Evolutionary conservation across 2,329 filamentous ascomycete species (phyloP), one percentile per base, ranked within the genome.

Genomic region (Botrytis paeoniae): DNA sequence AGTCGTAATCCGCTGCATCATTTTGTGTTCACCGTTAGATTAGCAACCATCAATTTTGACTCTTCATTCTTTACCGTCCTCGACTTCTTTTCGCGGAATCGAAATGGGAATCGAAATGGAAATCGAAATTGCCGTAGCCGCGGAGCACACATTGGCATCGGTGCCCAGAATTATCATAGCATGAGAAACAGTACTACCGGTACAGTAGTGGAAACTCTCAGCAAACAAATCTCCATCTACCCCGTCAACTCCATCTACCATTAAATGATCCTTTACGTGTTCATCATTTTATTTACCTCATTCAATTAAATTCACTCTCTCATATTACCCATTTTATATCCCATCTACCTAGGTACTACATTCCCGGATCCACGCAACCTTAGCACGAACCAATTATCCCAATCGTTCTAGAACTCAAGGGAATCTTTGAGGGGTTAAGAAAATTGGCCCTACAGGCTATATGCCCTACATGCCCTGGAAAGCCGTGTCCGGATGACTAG

Each of bases 341-440:
- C 20, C 57, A 59, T 12, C 57, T 22, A 35, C 43, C 43, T 22
- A 22, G 43, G 18, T 22, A 22, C 8, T 60, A 22, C 18, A 20
- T 37, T 6, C 35, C 59, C 59, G 35, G 59, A 39, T 61, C 59
- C 59, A 61, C 29, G 29, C 32, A 37, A 35, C 39, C 41, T 43
- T 43, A n/a, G 61, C 39, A 43, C 61, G 39, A 43, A 64, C 61
- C 61, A 64, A 45, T 64, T 7, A 32, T 59, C 57, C 29, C n/a
- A 41, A 29, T 43, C 25, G 63, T 35, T 66, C 63, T 66, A 66
- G 63, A 66, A 66, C 63, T n/a, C 35, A 12, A 48, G 48, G 22
- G 61, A 63, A 66, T 32, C 20, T 25, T 66, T 18, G 63, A 51
- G 32, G 63, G 63, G 32, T 37, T 35, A 3, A 35, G 32, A 66